Conservation (phyloP, 1,284 basidiomycete genomes). For the Coniferiporia weirii region DNA sequence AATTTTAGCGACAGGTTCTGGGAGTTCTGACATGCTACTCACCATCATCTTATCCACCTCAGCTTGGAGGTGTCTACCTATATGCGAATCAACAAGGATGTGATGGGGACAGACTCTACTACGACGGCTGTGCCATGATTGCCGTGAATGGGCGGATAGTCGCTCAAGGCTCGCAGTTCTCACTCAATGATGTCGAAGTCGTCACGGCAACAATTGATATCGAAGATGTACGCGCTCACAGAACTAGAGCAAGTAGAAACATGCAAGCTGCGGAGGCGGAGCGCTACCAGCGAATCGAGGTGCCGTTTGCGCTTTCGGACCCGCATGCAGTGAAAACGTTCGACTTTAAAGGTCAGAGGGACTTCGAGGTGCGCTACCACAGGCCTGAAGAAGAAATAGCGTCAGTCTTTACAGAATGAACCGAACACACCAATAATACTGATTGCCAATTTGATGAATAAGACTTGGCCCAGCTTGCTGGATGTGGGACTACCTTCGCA, state of each 20-base stretch:
- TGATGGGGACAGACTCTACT: slow-evolving; percentile 96
- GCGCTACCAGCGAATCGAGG: slow-evolving; percentile 73
- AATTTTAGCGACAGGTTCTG: not conserved
- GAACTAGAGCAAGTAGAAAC: slow-evolving; percentile 75
- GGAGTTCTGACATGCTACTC: not conserved
- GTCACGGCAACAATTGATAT: slow-evolving; percentile 94
- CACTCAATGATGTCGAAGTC: slow-evolving; percentile 92
- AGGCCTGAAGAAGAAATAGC: slow-evolving; percentile 95
- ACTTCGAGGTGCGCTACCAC: slow-evolving; percentile 71
- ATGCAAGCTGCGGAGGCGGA: slow-evolving; percentile 83
- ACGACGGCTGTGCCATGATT: slow-evolving; percentile 96
- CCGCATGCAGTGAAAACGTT: slow-evolving; percentile 53
- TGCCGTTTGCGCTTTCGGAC: slow-evolving; percentile 70
- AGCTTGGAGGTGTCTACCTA: slow-evolving; percentile 95
- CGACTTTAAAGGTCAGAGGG: slow-evolving; percentile 39
- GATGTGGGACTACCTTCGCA: slow-evolving; percentile 98
- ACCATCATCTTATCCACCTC: not conserved
- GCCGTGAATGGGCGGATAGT: slow-evolving; percentile 90
- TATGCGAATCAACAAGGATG: slow-evolving; percentile 99
- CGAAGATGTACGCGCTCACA: slow-evolving; percentile 87
- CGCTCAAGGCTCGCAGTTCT: slow-evolving; percentile 96
- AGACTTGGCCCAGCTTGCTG: slow-evolving; percentile 97
- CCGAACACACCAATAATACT: slow-evolving; percentile 11
- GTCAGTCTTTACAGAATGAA: slow-evolving; percentile 43
- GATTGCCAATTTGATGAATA: slow-evolving; percentile 4